These are phyloP conservation scores for Phanerochaete carnosa DNA, from an alignment of 768 basidiomycete species.

Conservation along the genomic window DNA sequence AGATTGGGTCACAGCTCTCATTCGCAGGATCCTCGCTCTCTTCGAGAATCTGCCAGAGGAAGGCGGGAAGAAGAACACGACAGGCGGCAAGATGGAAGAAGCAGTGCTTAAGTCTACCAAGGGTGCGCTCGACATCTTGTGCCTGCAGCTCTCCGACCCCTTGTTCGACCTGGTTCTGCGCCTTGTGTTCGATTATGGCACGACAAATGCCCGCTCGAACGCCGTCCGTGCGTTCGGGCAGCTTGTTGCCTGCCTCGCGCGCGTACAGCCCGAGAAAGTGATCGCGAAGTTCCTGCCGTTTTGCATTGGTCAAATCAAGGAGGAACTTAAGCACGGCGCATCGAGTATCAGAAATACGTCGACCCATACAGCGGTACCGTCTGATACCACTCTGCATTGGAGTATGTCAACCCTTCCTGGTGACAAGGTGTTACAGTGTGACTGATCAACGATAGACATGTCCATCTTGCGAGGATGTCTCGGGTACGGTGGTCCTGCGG, in stretches of 20 bases:
- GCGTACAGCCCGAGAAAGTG: conserved; percentile 71
- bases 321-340: conserved; percentile 87
- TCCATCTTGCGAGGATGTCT: conserved; percentile 80
- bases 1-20: conserved; percentile 82
- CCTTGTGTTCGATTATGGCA: conserved; percentile 81
- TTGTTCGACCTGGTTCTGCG: conserved; percentile 85
- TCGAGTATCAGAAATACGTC: conserved; percentile 83
- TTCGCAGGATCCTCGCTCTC: conserved; percentile 73
- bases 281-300: conserved; percentile 78
- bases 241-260: conserved; percentile 79
- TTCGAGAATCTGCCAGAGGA: conserved; percentile 96
- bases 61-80: conserved; percentile 81
- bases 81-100: conserved; percentile 84
- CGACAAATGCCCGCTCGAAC: conserved; percentile 87
- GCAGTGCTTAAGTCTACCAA: conserved; percentile 74
- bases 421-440: background rate
- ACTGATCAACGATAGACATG: conserved; percentile 48
- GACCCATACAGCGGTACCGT: conserved; percentile 66
- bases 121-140: conserved; percentile 77
- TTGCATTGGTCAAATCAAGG: conserved; percentile 72
- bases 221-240: conserved; percentile 90
- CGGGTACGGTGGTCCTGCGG: conserved; percentile 65
- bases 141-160: conserved; percentile 71
- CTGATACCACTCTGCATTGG: conserved; percentile 91
- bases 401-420: conserved; percentile 46